phyloP scores from a whole-genome alignment of 2,329 filamentous ascomycete genomes.

The Lizonia empirigonia region DNA sequence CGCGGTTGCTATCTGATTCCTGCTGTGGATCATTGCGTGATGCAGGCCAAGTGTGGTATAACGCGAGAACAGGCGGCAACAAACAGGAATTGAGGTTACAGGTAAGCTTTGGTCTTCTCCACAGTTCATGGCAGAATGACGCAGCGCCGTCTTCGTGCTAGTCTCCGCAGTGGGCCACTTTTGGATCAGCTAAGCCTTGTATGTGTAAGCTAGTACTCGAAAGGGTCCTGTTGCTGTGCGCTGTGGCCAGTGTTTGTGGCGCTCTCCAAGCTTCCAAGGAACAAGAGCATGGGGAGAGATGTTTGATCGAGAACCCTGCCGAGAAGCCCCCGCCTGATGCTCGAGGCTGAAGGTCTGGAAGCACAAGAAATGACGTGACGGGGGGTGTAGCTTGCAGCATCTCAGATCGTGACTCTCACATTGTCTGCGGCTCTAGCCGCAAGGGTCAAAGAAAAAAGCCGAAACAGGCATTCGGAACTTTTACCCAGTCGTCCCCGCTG shows the following conservation, averaged over 20 bases:
- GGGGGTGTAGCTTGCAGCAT: constrained; percentile 10
- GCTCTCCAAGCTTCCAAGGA: constrained; percentile 9
- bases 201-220: constrained; percentile 8
- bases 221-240: constrained; percentile 17
- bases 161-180: constrained; percentile 17
- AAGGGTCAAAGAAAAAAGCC: constrained; percentile 17
- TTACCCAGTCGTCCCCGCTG: constrained; percentile 10
- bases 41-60: constrained; percentile 10
- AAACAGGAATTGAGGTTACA: constrained; percentile 31
- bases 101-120: constrained; percentile 33
- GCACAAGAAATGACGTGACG: constrained; percentile 21
- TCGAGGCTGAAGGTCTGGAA: constrained; percentile 15
- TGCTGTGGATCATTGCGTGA: constrained; percentile 18
- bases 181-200: constrained; percentile 16
- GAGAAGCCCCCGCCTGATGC: constrained; percentile 3
- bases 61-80: constrained; percentile 7
- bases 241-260: constrained; percentile 26
- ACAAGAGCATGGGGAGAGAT: constrained; percentile 5
- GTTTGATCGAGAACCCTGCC: constrained; percentile 2
- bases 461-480: constrained; percentile 25
- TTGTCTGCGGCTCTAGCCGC: constrained; percentile 20
- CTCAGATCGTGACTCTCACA: constrained; percentile 18
- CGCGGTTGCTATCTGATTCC: constrained; percentile 15
- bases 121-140: constrained; percentile 34
- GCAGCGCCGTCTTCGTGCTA: constrained; percentile 29